Base-by-base conservation (phyloP, 805 yeast genomes). In the Barnettozyma vustinii region DNA sequence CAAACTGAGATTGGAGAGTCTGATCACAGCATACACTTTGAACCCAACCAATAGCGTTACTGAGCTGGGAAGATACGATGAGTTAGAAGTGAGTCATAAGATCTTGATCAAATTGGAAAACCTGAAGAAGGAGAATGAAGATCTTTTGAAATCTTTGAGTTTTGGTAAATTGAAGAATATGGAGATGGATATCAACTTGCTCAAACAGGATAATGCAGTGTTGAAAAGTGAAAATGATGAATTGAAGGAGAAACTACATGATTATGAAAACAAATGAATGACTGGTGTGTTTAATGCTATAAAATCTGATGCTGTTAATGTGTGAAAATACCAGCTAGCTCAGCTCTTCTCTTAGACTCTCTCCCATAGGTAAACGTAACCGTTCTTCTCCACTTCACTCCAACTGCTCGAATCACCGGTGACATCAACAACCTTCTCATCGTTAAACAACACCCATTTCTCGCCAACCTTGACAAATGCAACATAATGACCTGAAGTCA, bases 401-500 rank as follows among this genome's bases (percentile, higher is more conserved):
- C 62, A 56, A 32, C 62, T 60, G 39, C 60, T 61, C 5, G 20
- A 20, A 36, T 64, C 67, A 1, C 67, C 73, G 19, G 73, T 78
- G 33, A 80, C 76, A 36, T 71, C 65, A 13, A 84, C 90, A 6
- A 89, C 95, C 62, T 87, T 88, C 59, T 89, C 96, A 59, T 89
- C 96, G 59, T 89, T 89, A 68, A 81, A 89, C 42, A 87, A 69
- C 2, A 83, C 81, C 95, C 95, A 87, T 45, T 71, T 61, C 44
- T 58, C 64, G 1, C 70, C 45, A 40, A 27, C 39, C 50, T 72
- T 75, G 40, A 86, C 68, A 59, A 83, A 88, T 1, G 82, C 87
- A 32, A 90, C 96, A 62, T 90, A 90, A 63, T 89, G 96, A 1
- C 97, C 96, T 0, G 94, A 84, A 53, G 89, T 95, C 1, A 88